Evolutionary conservation across 75 land plant species (phyloP).

Genomic region (Selaginella moellendorffii): DNA sequence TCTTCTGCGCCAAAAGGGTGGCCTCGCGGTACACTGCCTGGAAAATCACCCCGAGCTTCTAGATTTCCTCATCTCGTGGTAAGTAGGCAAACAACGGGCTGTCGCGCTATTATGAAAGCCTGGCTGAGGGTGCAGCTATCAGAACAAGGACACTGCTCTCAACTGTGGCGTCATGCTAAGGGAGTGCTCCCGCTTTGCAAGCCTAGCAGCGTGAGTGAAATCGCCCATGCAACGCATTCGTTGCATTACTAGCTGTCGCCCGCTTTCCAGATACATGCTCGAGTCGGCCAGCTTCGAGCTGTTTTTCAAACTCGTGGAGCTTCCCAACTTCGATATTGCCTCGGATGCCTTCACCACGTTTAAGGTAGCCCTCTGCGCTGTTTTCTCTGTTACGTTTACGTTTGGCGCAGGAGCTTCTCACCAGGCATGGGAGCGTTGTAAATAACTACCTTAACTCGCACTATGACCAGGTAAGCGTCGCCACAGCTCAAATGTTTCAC

Average conservation of each 20-base stretch:
- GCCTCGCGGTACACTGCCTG: constrained; percentile 58
- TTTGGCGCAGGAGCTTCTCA: constrained; percentile 65
- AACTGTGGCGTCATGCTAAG: constrained; percentile 90
- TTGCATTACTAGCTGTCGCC: no score
- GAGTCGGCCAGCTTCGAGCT: constrained; percentile 90
- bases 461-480: constrained; percentile 52
- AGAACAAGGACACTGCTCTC: constrained; percentile 83
- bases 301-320: constrained; percentile 88
- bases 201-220: constrained; percentile 70
- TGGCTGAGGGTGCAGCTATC: constrained; percentile 40
- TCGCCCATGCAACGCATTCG: no score
- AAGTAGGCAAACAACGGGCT: constrained; percentile 8
- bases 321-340: constrained; percentile 83
- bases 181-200: constrained; percentile 75
- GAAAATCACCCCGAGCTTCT: constrained; percentile 69
- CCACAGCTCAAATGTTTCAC: neutral
- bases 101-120: neutral
- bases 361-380: constrained; percentile 37
- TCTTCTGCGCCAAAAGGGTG: constrained; percentile 51
- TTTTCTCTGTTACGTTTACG: neutral
- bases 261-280: constrained; percentile 55
- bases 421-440: constrained; percentile 55
- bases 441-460: constrained; percentile 51
- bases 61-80: constrained; percentile 85
- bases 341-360: constrained; percentile 93